Evolutionary conservation across 331 rosid species (phyloP), one percentile per base, ranked within the genome.

Genomic region (Arachis monticola): DNA sequence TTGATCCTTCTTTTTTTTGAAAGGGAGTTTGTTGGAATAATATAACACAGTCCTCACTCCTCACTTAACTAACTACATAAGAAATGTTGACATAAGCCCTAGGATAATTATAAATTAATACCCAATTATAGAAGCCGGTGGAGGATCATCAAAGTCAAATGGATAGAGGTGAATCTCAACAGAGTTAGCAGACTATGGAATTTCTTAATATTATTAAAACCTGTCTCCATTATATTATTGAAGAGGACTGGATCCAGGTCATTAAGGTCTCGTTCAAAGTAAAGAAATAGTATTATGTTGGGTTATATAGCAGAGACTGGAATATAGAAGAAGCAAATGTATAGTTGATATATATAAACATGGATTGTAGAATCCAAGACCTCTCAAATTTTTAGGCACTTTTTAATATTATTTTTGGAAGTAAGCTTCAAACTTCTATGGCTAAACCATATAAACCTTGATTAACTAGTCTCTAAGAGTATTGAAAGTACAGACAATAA

Each of bases 221-320:
- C 52, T 56, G 88, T 47, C 69, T 12, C 71, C 66, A 73, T 67
- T 74, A 75, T 60, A 66, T 53, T 70, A 82, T 72, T 67, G 51
- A 60, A 75, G 35, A 72, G 74, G 69, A 88, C 85, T 85, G 89
- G 88, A 90, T 89, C 92, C 92, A 89, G 96, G 87, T 85, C 90
- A 87, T 70, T 38, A 63, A 51, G 51, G 81, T 77, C 91, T 87
- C 83, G 85, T 73, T 46, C 71, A 76, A 40, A 70, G 84, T 60
- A 83, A 84, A 87, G 58, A 75, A 81, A 83, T 72, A 66, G 62
- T 64, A 46, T 2, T 3, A 30, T 38, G 38, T 38, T 3, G 14
- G 27, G 30, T 38, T 42, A 42, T 64, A 63, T 53, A 5, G 58
- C 31, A 73, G 74, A 83, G 80, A 81, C 10, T 60, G 73, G 88